Percentiles rank a stretch among this genome's conserved stretches.
Conservation (phyloP, 306 rosid genomes). For the Gillenia trifoliata region DNA sequence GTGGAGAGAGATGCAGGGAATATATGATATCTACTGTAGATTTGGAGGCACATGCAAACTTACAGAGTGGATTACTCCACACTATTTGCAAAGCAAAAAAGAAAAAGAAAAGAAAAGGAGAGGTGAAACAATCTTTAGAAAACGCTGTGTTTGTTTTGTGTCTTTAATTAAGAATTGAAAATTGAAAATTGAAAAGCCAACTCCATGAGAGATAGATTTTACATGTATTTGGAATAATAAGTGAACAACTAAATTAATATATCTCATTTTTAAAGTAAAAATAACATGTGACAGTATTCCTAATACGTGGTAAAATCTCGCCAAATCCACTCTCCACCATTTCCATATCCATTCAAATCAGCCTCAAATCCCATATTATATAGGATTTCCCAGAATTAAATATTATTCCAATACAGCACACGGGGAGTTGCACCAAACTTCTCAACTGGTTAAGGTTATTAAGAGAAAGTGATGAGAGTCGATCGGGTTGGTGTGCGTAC, state of each 20-base stretch:
- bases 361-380: constrained; percentile 37
- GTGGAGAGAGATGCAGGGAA: constrained; percentile 79
- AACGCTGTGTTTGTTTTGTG: not conserved
- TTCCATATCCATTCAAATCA: constrained; percentile 55
- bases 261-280: not conserved
- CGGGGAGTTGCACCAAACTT: constrained; percentile 52
- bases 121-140: not conserved
- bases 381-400: constrained; percentile 39
- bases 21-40: constrained; percentile 71
- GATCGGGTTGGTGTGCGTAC: not conserved
- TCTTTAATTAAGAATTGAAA: not conserved
- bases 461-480: not conserved
- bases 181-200: not conserved
- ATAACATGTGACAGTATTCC: too few species aligned
- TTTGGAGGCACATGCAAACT: constrained; percentile 76
- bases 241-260: too few species aligned
- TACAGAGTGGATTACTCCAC: constrained; percentile 39
- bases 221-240: too few species aligned
- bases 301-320: too few species aligned
- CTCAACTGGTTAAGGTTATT: constrained; percentile 23
- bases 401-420: constrained; percentile 26
- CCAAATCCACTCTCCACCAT: constrained; percentile 12
- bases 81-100: constrained; percentile 43
- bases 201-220: not conserved
- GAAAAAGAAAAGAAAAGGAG: constrained; percentile 15